phyloP scores from a whole-genome alignment of 306 rosid genomes.

The Begonia peltatifolia region DNA sequence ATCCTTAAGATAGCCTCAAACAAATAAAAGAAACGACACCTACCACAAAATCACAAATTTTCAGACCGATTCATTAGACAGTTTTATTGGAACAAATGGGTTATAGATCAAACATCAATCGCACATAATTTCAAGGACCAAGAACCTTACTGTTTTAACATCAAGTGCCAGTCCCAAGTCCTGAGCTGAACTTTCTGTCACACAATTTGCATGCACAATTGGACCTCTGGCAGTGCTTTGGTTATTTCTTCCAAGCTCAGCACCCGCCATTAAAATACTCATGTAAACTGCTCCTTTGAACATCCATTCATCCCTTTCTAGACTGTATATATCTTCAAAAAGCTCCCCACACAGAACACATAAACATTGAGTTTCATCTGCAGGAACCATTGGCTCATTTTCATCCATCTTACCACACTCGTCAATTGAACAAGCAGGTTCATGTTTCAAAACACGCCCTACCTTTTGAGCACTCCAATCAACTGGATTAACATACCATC shows the following conservation, averaged over 20 bases:
- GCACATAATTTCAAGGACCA: background rate
- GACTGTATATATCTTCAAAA: slow-evolving; percentile 71
- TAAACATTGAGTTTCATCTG: slow-evolving; percentile 64
- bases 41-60: too few relatives aligned
- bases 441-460: slow-evolving; percentile 23
- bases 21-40: too few relatives aligned
- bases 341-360: slow-evolving; percentile 71
- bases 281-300: slow-evolving; percentile 59
- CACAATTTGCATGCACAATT: slow-evolving; percentile 64
- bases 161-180: slow-evolving; percentile 32
- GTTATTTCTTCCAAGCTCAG: slow-evolving; percentile 18
- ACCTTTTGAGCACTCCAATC: slow-evolving; percentile 44
- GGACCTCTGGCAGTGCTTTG: slow-evolving; percentile 31
- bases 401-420: slow-evolving; percentile 10
- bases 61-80: too few relatives aligned
- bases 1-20: too few relatives aligned
- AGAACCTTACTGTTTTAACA: slow-evolving; percentile 35
- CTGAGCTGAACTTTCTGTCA: slow-evolving; percentile 26
- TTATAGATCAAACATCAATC: too few relatives aligned
- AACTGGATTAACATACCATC: slow-evolving; percentile 47
- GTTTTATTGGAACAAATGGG: too few relatives aligned
- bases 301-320: slow-evolving; percentile 63
- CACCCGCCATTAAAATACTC: slow-evolving; percentile 22
- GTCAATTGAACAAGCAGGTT: slow-evolving; percentile 19
- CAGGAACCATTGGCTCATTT: slow-evolving; percentile 38